Evolutionary conservation across 179 eudicot genomes (phyloP).

Genomic region (Silene noctiflora): DNA sequence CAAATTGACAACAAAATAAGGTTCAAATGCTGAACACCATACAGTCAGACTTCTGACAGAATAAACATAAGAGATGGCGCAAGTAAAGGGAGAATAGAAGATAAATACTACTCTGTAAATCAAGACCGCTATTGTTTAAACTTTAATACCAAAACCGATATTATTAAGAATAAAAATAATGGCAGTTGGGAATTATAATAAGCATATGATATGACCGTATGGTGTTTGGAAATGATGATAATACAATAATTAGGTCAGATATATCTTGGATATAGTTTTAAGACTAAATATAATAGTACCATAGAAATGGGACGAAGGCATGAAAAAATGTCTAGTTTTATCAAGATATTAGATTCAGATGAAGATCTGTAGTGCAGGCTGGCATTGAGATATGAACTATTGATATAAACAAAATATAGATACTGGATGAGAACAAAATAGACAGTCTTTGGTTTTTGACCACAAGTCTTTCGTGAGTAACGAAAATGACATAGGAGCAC

Average conservation of each 20-base stretch:
- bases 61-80: conserved; percentile 31
- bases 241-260: conserved; percentile 17
- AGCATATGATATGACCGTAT: conserved; percentile 17
- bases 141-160: conserved; percentile 1
- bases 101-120: not conserved
- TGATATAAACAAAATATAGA: conserved; percentile 18
- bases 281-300: conserved; percentile 13
- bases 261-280: conserved; percentile 22
- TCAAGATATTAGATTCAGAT: conserved; percentile 21
- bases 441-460: conserved; percentile 54
- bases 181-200: conserved; percentile 19
- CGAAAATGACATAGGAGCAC: conserved; percentile 28
- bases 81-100: conserved; percentile 24
- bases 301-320: not conserved
- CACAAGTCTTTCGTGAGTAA: conserved; percentile 40
- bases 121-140: conserved; percentile 9
- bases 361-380: conserved; percentile 17
- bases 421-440: conserved; percentile 45
- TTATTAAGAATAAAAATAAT: conserved; percentile 21
- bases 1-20: conserved; percentile 20
- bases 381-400: conserved; percentile 40
- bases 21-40: conserved; percentile 19
- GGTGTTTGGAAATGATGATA: conserved; percentile 11
- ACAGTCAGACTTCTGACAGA: conserved; percentile 33
- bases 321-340: not conserved